Evolutionary conservation across 148 eudicot genomes (phyloP), one percentile per base, ranked within the genome.

Genomic region (Cornus florida): DNA sequence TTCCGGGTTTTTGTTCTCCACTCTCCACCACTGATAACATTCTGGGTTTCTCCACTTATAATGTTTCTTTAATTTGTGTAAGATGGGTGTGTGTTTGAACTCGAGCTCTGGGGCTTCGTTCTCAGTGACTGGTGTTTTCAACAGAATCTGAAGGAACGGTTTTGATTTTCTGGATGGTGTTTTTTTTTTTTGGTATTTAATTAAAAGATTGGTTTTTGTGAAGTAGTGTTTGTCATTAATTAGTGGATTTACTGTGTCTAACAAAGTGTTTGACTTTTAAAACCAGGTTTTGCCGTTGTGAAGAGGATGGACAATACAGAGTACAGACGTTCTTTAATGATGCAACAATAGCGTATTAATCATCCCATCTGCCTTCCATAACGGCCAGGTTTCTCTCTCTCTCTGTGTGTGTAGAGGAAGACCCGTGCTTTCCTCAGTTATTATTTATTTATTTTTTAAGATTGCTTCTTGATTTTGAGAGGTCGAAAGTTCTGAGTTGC

Each of bases 1-100:
- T 81, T 67, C 64, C 57, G 70, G 68, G 64, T 64, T 28, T 75
- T 64, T 62, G 32, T 75, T 64, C 12, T 22, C 77, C 50, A 62
- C 70, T 38, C 69, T 10, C 68, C 20, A 23, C 67, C 66, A 28
- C 76, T 73, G 39, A 56, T 38, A 53, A 73, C 43, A 73, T 73
- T 50, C 62, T 46, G 13, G 41, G 11, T 75, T 69, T 70, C 23
- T 31, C 3, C 28, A 28, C 8, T 67, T 46, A 9, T 46, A 9
- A 14, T 33, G 12, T 43, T 43, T 20, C 41, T 32, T 60, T 71
- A 70, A 2, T 48, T 56, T 81, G 65, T 56, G 33, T 46, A 23
- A 0, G 20, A 57, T 13, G 62, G 28, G 1, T 57, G 62, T 57
- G 17, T 57, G 62, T 1, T 57, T 57, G 20, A 57, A 13, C 48